Percentiles rank a stretch among this genome's conserved stretches.
Conservation (phyloP, 2,329 filamentous ascomycete species). For the Neoarthrinium moseri region DNA sequence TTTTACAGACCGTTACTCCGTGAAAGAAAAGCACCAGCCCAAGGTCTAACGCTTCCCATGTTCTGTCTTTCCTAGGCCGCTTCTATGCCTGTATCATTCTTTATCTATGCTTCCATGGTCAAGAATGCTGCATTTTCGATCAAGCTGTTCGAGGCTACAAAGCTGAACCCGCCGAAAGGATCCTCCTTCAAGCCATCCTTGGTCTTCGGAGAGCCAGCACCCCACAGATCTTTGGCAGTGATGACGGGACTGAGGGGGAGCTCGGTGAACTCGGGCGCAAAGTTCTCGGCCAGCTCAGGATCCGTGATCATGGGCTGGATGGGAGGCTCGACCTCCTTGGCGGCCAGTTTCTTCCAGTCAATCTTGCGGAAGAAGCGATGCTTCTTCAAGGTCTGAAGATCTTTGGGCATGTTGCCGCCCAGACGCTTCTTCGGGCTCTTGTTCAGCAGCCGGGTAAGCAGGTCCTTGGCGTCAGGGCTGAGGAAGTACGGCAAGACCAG, state of each 20-base stretch:
- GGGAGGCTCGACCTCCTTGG: conserved; percentile 79
- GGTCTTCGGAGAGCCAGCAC: conserved; percentile 27
- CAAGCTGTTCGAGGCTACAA: conserved; percentile 57
- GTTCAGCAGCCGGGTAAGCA: conserved; percentile 83
- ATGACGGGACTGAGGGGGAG: conserved; percentile 75
- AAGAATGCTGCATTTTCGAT: conserved; percentile 47
- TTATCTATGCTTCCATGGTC: conserved; percentile 16
- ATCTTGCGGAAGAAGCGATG: conserved; percentile 98
- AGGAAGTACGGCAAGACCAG: conserved; percentile 86
- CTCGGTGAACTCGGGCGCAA: conserved; percentile 87
- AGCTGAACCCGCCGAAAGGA: conserved; percentile 64
- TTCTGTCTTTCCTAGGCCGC: not conserved
- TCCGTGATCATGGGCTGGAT: conserved; percentile 94
- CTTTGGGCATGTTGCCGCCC: conserved; percentile 84
- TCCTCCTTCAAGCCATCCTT: conserved; percentile 47
- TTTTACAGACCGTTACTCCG: not conserved
- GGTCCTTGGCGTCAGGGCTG: conserved; percentile 86
- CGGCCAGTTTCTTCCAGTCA: conserved; percentile 85
- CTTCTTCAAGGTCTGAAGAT: conserved; percentile 80
- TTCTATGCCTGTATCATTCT: not conserved
- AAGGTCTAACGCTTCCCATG: not conserved
- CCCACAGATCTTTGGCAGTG: conserved; percentile 41
- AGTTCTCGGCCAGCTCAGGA: conserved; percentile 95
- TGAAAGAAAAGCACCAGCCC: not conserved
- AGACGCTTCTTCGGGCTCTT: conserved; percentile 92